Evolutionary conservation across 192 early-diverging fungal species (phyloP).

Genomic region (Coemansia sp.): DNA sequence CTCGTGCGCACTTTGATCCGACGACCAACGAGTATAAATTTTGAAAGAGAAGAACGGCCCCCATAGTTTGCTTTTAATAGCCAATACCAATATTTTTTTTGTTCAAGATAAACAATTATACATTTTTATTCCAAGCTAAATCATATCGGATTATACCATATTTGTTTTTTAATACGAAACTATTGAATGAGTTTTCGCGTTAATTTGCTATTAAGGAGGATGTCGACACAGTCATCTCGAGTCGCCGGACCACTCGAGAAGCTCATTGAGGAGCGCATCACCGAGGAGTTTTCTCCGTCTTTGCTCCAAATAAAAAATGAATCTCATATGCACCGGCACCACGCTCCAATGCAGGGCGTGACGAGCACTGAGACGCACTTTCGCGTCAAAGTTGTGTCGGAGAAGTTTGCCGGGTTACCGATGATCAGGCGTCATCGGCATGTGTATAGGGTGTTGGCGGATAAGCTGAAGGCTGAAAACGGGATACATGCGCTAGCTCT

Average conservation of each 20-base stretch:
- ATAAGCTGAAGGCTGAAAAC: constrained; percentile 68
- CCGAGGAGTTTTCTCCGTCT: constrained; percentile 54
- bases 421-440: constrained; percentile 64
- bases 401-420: constrained; percentile 51
- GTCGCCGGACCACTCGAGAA: constrained; percentile 10
- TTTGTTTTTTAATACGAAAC: too few relatives aligned
- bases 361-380: constrained; percentile 82
- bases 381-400: constrained; percentile 68
- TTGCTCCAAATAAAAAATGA: constrained; percentile 76
- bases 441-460: constrained; percentile 62
- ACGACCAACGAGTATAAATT: constrained; percentile 13
- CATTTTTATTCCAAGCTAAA: too few relatives aligned
- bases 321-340: constrained; percentile 73
- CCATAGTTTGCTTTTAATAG: too few relatives aligned
- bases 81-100: too few relatives aligned
- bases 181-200: not conserved
- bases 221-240: not conserved
- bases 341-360: constrained; percentile 84
- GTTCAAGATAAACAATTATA: too few relatives aligned
- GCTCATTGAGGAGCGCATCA: constrained; percentile 26
- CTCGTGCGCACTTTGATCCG: constrained; percentile 15
- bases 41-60: not conserved
- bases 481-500: constrained; percentile 79
- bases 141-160: too few relatives aligned
- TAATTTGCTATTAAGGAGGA: not conserved